Base-by-base conservation (phyloP, 1,139 yeast genomes). In the Kodamaea suecica region DNA sequence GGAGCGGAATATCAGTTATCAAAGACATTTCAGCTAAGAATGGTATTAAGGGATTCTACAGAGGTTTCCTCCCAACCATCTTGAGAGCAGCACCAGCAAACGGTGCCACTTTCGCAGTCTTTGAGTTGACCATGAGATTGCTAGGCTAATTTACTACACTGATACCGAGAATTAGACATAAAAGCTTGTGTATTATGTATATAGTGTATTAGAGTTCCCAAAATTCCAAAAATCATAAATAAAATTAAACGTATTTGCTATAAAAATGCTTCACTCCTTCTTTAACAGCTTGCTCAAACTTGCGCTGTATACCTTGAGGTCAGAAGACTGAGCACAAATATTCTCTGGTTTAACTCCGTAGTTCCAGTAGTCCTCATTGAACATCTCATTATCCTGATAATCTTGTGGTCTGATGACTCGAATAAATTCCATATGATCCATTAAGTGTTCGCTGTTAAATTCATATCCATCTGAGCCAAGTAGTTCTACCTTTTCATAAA, bases 81-180 rank as follows among this genome's bases (percentile, higher is more conserved):
- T 67, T 90, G 48, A 81, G 97, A 61, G 97, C 97, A 35, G 95
- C 95, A 2, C 97, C 97, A 3, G 97, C 95, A 12, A 90, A 90
- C 54, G 97, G 96, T 34, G 95, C 95, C 20, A 90, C 97, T 1
- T 90, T 90, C 63, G 85, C 87, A 35, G 87, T 94, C 8, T 90
- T 90, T 55, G 97, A 90, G 61, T 59, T 84, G 36, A 83, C 95
- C 4, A 84, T 87, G 84, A 76, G 94, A 61, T 57, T 75, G 26
- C 51, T 76, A 34, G 69, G 64, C 32, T 69, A 40, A 17, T 6
- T 26, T n/a, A n/a, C n/a, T n/a, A n/a, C n/a, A n/a, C n/a, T n/a
- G n/a, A n/a, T n/a, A n/a, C n/a, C n/a, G n/a, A n/a, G n/a, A n/a
- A n/a, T n/a, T n/a, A n/a, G n/a, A n/a, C n/a, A n/a, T n/a, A n/a